Base-by-base conservation (phyloP, 2,329 filamentous ascomycete genomes). In the Talaromyces sp. region DNA sequence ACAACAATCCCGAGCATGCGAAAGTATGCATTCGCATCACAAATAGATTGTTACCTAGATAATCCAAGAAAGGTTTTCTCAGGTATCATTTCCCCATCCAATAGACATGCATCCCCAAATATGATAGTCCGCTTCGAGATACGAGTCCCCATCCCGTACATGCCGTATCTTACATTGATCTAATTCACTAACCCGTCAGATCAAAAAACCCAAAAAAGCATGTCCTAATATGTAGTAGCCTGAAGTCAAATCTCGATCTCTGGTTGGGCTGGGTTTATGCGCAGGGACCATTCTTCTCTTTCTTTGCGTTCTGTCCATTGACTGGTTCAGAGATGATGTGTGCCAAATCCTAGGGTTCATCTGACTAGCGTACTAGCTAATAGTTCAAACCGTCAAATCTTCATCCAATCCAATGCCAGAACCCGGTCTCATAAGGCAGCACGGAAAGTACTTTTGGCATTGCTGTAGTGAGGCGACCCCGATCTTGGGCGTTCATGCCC, bases 381-480 rank as follows among this genome's bases (percentile, higher is more conserved):
- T 39, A 39, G 4, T 37, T 37, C 52, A 37, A 6, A 56, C 27
- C 33, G 33, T 24, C 33, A 9, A 39, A 22, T 56, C 33, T 39
- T 11, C n/a, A 56, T 37, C 52, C 52, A 56, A 56, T 56, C 52
- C 52, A 11, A 39, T 39, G n/a, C n/a, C 11, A 56, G 31, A 37
- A 2, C 3, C n/a, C n/a, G 10, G 33, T 56, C n/a, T 56, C n/a
- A 56, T 56, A 56, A 56, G 52, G 52, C 52, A 56, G 52, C 52
- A 56, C 37, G 39, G 16, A 35, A 35, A 37, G 14, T 16, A 2
- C 1, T 9, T 56, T 39, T 37, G 14, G 49, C 33, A 56, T 56
- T 56, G 52, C 52, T 56, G 52, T 37, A 56, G 52, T 56, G 52
- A 56, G 52, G 52, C 52, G 22, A 39, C 31, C 31, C 10, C 50